These are phyloP conservation scores for Xylariaceae sp. DNA, from an alignment of 2,329 filamentous ascomycete genomes.

Conservation along the genomic window DNA sequence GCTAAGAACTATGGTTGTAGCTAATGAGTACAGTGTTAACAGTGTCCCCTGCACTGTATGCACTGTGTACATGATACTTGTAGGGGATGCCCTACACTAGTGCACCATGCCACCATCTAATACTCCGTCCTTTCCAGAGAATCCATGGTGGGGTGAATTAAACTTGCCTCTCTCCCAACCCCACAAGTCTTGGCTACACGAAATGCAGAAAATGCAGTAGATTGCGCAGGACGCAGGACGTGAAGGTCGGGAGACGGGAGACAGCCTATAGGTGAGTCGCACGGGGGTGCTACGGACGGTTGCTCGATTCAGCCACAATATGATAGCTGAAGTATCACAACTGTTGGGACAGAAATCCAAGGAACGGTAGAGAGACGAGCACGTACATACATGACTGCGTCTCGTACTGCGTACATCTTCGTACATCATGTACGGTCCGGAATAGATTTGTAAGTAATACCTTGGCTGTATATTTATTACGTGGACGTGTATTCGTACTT, in stretches of 20 bases:
- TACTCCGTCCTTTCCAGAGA: too few relatives aligned
- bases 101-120: neutral
- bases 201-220: slow-evolving; percentile 14
- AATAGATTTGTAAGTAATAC: too few relatives aligned
- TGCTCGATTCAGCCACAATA: neutral
- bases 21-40: too few relatives aligned
- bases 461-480: too few relatives aligned
- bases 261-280: slow-evolving; percentile 15
- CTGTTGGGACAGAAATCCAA: neutral
- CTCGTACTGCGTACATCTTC: too few relatives aligned
- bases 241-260: neutral
- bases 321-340: neutral
- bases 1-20: neutral
- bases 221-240: neutral
- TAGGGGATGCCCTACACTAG: neutral
- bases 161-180: slow-evolving; percentile 5
- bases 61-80: neutral
- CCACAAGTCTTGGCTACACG: slow-evolving; percentile 12
- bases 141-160: slow-evolving; percentile 9
- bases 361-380: neutral
- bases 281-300: neutral
- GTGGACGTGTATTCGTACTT: too few relatives aligned
- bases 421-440: too few relatives aligned
- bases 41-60: too few relatives aligned
- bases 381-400: neutral